Evolutionary conservation across 148 eudicot genomes (phyloP), one percentile per base, ranked within the genome.

Genomic region (Diospyros lotus): DNA sequence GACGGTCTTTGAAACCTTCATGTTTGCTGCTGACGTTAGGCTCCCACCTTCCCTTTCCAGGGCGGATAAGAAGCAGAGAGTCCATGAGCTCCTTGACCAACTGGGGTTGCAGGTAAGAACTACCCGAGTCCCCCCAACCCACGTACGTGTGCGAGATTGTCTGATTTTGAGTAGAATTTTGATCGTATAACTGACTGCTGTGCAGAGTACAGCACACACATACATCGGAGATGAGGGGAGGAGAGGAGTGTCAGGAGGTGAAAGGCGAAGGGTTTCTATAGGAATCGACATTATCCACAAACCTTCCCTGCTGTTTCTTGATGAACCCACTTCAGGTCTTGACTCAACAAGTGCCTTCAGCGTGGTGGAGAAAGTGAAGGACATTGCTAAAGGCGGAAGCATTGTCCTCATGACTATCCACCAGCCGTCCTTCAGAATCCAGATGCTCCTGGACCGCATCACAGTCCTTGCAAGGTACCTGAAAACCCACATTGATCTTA

Each of bases 331-430:
- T 9, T 86, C 89, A 0, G 89, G 89, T 9, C 86, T 86, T 2
- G 89, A 86, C 69, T 86, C 86, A 0, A 86, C 89, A 9, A 86
- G 89, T 61, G 89, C 89, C 17, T 81, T 38, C 60, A 83, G 89
- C 56, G 86, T 86, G 44, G 89, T 86, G 43, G 89, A 86, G 58
- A 86, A 86, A 70, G 86, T 86, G 9, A 86, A 86, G 72, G 89
- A 83, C 72, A 86, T 86, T 52, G 89, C 86, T 12, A 46, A 72
- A 41, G 62, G 81, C 52, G 89, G 89, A 14, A 86, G 89, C 74
- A 81, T 83, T 18, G 86, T 86, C 53, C 84, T 86, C 54, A 86
- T 86, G 89, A 86, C 89, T 43, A 86, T 86, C 69, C 89, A 86
- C 77, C 89, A 86, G 69, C 89, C 89, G 74, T 83, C 86, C 17